Evolutionary conservation across 176 grass and related monocot species (phyloP), one percentile per base, ranked within the genome.

Genomic region (Phoenix roebelenii): DNA sequence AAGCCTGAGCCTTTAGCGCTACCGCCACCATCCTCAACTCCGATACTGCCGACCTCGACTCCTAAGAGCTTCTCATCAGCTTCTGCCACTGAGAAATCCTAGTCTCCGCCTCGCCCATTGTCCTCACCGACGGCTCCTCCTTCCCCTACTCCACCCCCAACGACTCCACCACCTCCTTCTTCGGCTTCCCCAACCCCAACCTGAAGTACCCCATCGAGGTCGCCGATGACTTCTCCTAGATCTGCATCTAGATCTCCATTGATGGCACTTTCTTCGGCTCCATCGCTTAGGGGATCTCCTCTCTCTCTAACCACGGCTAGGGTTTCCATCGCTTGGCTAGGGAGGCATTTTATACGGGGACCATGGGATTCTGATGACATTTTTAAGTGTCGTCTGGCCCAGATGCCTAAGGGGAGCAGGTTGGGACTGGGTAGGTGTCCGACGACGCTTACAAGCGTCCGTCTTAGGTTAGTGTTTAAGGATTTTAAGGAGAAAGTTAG

Each of bases 131-230:
- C 26, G 83, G 83, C 44, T 71, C 67, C 25, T 71, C 86, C 0
- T 30, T 90, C 26, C 91, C 91, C 3, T 90, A 96, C 60, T 90
- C 90, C 67, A 90, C 91, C 44, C 82, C 83, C 19, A n/a, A 53
- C 0, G 65, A 79, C 66, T 74, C 83, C 54, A 70, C 74, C 60
- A 95, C 86, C 5, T 89, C 86, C 23, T 87, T 95, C 83, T 87
- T 86, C 25, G 91, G 91, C 2, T 76, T 73, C 79, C 71, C 86
- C 15, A 88, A 79, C 63, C 68, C 83, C 49, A 83, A 95, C 69
- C 86, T 95, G 17, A 63, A 49, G 32, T 49, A 29, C 32, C 17
- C 35, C 5, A 63, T 63, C 60, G 60, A 63, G 60, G 32, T 35
- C 1, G 32, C 32, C 32, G 32, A 7, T 1, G 32, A 35, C 32